Conservation (phyloP, 768 basidiomycete genomes). For the Gloeophyllum trabeum region DNA sequence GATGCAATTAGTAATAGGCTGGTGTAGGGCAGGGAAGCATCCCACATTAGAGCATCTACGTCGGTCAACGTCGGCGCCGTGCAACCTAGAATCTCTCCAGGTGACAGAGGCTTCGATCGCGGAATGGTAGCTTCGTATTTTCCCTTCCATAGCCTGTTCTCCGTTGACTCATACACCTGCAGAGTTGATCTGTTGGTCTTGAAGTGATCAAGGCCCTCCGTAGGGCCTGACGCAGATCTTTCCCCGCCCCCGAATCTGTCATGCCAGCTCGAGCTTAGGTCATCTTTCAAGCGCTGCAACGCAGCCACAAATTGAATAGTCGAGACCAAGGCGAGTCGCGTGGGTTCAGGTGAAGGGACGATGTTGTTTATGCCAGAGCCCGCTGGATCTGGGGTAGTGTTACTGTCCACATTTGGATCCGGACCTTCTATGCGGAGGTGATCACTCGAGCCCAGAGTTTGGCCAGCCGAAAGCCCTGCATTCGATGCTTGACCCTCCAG, state of each 20-base stretch:
- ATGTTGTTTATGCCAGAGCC: constrained; percentile 10
- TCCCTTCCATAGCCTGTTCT: constrained; percentile 35
- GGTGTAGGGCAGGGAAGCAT: constrained; percentile 6
- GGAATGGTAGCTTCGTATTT: constrained; percentile 72
- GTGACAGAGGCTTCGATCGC: constrained; percentile 83
- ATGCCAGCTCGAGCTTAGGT: constrained; percentile 49
- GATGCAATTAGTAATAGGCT: constrained; percentile 5
- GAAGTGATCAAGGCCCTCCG: neutral
- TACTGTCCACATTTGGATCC: constrained; percentile 6
- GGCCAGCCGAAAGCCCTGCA: constrained; percentile 37
- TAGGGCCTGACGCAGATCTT: no score
- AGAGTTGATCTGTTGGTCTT: neutral
- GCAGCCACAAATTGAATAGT: constrained; percentile 98
- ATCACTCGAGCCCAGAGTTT: constrained; percentile 19
- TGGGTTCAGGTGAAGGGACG: constrained; percentile 22
- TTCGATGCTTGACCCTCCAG: constrained; percentile 34
- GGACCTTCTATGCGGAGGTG: constrained; percentile 54
- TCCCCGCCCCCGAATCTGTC: no score
- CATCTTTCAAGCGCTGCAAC: constrained; percentile 76
- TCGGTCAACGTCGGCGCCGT: constrained; percentile 76
- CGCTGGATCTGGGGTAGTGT: constrained; percentile 9
- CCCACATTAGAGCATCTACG: constrained; percentile 88
- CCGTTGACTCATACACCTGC: neutral
- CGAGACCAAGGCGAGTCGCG: constrained; percentile 83
- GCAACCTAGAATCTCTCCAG: constrained; percentile 95